A percentile compares a stretch with the other conserved stretches of the same genome.
Conservation (phyloP, 352 stramenopile genomes). For the Pythium plurisporium region DNA sequence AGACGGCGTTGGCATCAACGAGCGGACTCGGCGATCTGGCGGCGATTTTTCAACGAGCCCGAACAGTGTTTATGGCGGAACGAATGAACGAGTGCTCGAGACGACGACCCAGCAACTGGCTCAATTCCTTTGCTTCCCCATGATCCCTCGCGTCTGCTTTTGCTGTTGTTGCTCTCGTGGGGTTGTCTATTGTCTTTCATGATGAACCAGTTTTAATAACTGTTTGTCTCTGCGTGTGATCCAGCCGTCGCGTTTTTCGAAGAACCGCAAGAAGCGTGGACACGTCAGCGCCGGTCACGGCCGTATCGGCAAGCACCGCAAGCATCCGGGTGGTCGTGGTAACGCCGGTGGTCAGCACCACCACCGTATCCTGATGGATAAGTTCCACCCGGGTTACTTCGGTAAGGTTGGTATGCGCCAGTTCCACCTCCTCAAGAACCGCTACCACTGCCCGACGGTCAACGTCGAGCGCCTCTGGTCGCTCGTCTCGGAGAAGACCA, state of each 20-base stretch:
- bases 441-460: slow-evolving; percentile 95
- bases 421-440: slow-evolving; percentile 98
- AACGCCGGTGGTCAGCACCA: slow-evolving; percentile 99
- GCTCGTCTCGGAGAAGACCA: slow-evolving; percentile 96
- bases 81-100: not conserved
- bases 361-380: slow-evolving; percentile 99
- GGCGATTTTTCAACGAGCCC: too few species aligned
- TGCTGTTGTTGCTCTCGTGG: not conserved
- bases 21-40: too few species aligned
- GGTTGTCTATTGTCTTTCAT: not conserved
- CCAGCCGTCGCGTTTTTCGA: slow-evolving; percentile 88
- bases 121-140: not conserved
- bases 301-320: slow-evolving; percentile 99
- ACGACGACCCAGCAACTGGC: not conserved
- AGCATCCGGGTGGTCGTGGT: slow-evolving; percentile 99
- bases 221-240: not conserved
- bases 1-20: too few species aligned
- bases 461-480: slow-evolving; percentile 99
- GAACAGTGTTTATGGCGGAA: too few species aligned
- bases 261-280: slow-evolving; percentile 99
- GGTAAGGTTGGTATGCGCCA: slow-evolving; percentile 99
- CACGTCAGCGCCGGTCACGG: slow-evolving; percentile 99
- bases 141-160: not conserved
- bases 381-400: slow-evolving; percentile 99
- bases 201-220: not conserved